Base-by-base conservation (phyloP, 306 rosid genomes). In the Malus sylvestris region DNA sequence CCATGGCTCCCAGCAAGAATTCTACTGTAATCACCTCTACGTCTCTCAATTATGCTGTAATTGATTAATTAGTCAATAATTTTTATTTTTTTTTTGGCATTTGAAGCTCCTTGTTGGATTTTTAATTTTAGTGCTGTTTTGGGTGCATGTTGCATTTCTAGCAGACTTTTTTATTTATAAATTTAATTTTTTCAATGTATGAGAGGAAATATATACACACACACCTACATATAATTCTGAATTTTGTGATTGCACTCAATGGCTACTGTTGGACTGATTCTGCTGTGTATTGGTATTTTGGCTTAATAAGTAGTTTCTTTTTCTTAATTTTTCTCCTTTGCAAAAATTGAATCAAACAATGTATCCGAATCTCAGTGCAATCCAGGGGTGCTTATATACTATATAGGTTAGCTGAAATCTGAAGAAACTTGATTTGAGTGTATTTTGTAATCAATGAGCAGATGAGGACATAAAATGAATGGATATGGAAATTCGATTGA, bases 1-100 rank as follows among this genome's bases (percentile, higher is more conserved):
- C 82, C 46, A 94, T 94, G 98, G 78, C 95, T 80, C 97, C 97
- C 29, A 86, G 85, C 96, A 94, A 91, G 87, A 85, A 81, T 80
- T 74, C 95, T 53, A 42, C 89, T 78, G 98, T 91, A 91, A 84
- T 57, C 52, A 19, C 66, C 20, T 70, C 70, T 84, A n/a, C 66
- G 64, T 68, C 77, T 69, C 81, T 55, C 22, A 68, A 61, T 82
- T 57, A n/a, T 82, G 78, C 80, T 85, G 71, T 71, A 32, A 49
- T 49, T 49, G 6, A 32, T 19, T 38, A 10, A 71, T 68, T 71
- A 30, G 16, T 19, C n/a, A 15, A 71, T 49, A 19, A 2, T 33
- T 2, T 63, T 25, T 23, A 23, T 23, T 27, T 15, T 9, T 19
- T 2, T 63, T 35, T 30, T 30, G 32, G 35, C 20, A 13, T 22